Evolutionary conservation across 2,329 filamentous ascomycete species (phyloP), one percentile per base, ranked within the genome.

Genomic region (Verticillium tricorpus): DNA sequence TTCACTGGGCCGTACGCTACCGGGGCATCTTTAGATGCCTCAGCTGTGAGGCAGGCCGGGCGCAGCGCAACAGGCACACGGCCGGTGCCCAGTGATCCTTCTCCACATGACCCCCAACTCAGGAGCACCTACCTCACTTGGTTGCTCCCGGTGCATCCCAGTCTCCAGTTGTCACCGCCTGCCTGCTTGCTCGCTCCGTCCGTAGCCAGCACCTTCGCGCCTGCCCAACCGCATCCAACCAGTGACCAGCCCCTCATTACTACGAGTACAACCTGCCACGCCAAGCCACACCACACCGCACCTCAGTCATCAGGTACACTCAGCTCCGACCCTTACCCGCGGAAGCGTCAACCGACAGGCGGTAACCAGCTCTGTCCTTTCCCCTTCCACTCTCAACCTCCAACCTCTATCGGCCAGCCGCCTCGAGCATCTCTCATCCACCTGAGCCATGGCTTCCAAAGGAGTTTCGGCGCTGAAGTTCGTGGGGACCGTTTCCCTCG

Each of bases 401-500:
- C 57, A 31, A 45, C 57, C 39, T 60, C 57, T 50, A 60, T 52
- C 45, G 45, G 45, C 56, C 22, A 22, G 45, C 15, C 45, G n/a
- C n/a, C 40, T 35, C 45, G 31, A 55, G 40, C 40, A 59, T 54
- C 34, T 17, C 32, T 19, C 17, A 59, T 61, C 62, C 60, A 63
- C 62, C 45, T 22, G 45, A 64, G 68, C 73, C 76, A 90, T 92
- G 85, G 82, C 86, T 69, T 86, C 84, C 69, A 87, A 83, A 70
- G 86, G 87, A 71, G 82, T 97, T 71, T 88, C 91, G 61, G 79
- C 90, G 75, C 87, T 91, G 79, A 97, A 98, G 80, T 97, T 97
- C 75, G 90, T 97, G 68, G 94, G 94, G 71, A 96, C 92, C 59
- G 86, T 96, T 67, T 94, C 90, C 69, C 84, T 97, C 62, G 94